Percentiles rank a stretch among this genome's conserved stretches.
These are phyloP conservation scores for Curvularia eragrostidis DNA, from an alignment of 2,329 filamentous ascomycete genomes.

Conservation along the genomic window DNA sequence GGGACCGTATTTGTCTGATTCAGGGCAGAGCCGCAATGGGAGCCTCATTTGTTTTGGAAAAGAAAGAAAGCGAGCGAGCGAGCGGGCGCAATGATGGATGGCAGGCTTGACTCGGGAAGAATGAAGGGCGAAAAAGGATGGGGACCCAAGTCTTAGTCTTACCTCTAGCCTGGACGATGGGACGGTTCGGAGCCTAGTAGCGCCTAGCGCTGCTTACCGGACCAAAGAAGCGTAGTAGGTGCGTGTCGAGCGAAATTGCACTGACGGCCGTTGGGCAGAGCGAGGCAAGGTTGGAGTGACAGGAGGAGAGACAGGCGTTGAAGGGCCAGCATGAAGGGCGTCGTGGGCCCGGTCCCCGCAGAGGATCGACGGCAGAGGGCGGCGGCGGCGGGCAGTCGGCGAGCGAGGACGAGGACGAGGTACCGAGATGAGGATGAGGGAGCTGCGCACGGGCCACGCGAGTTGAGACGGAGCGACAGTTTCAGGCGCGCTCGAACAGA, in stretches of 20 bases:
- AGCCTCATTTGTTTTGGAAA: conserved; percentile 3
- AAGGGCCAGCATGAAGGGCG: background rate
- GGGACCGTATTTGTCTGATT: conserved; percentile 3
- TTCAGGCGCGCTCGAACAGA: conserved; percentile 32
- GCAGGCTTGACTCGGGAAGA: background rate
- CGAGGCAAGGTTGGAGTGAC: background rate
- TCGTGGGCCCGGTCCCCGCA: background rate
- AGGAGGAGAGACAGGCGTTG: background rate
- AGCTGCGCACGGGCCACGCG: conserved; percentile 25
- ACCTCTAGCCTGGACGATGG: conserved; percentile 1
- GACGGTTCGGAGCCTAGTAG: background rate
- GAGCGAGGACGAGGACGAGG: conserved; percentile 21
- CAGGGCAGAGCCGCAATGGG: conserved; percentile 3
- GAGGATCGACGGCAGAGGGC: conserved; percentile 12
- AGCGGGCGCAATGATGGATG: background rate
- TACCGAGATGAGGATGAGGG: conserved; percentile 44
- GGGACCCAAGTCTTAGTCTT: background rate
- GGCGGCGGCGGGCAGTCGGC: conserved; percentile 7
- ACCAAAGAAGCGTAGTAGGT: conserved; percentile 5
- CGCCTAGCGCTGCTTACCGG: conserved; percentile 9
- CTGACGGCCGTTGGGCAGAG: background rate
- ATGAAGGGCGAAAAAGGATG: background rate
- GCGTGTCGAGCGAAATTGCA: background rate
- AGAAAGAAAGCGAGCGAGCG: background rate
- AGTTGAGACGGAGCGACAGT: conserved; percentile 37